Percentiles rank a stretch among this genome's conserved stretches.
Conservation (phyloP, 257 asterid species). For the Rhazya stricta region DNA sequence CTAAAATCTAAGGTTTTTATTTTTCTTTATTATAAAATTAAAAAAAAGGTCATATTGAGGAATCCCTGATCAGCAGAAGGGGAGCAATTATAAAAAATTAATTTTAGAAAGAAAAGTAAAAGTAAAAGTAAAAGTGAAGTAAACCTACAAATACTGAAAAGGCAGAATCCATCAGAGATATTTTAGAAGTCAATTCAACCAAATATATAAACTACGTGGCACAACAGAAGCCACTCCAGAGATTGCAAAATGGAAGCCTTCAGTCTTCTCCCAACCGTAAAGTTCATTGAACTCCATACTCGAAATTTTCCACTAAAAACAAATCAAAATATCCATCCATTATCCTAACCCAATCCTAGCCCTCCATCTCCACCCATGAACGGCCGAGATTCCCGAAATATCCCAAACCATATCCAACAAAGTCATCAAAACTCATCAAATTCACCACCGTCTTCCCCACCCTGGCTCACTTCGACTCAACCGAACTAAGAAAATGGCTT, state of each 20-base stretch:
- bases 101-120: not conserved
- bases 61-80: too few species aligned
- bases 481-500: slow-evolving; percentile 38
- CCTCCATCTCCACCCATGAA: slow-evolving; percentile 37
- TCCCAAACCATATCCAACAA: slow-evolving; percentile 70
- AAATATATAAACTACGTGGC: slow-evolving; percentile 32
- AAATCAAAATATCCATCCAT: slow-evolving; percentile 25
- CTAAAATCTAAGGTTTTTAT: too few species aligned
- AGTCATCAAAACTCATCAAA: slow-evolving; percentile 10
- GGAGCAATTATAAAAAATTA: too few species aligned
- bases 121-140: not conserved
- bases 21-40: too few species aligned
- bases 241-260: slow-evolving; percentile 8
- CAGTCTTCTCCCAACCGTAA: not conserved
- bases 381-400: slow-evolving; percentile 33
- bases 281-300: not conserved
- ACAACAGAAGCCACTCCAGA: slow-evolving; percentile 25
- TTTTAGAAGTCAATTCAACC: not conserved
- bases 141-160: not conserved
- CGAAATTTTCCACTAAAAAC: slow-evolving; percentile 5
- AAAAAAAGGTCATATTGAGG: too few species aligned
- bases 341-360: slow-evolving; percentile 54
- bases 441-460: slow-evolving; percentile 13
- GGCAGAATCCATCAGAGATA: too few species aligned
- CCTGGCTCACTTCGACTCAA: not conserved